Evolutionary conservation across 1,284 basidiomycete genomes (phyloP), one percentile per base, ranked within the genome.

Genomic region (Leccinum subspadiceum): DNA sequence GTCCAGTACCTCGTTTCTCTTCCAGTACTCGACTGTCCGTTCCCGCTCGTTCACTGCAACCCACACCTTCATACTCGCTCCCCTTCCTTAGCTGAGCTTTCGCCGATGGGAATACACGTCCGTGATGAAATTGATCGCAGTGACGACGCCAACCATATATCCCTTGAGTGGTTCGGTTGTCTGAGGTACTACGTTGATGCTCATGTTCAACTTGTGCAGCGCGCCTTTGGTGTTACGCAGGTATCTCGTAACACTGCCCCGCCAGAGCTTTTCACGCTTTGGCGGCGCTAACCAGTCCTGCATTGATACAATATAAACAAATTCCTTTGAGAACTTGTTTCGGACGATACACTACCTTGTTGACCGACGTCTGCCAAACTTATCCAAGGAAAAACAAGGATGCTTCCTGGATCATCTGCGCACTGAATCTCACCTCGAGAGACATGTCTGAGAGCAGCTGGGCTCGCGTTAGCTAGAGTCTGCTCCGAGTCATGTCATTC

Each of bases 391-490:
- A 66, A 57, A 64, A 72, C 51, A 69, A 50, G 31, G 68, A 68
- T 12, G 67, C 68, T 37, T 72, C 69, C 48, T 59, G 60, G 49
- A 71, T 60, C 70, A 72, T 72, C 35, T 66, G 58, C 2, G 58
- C 37, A 29, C 59, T 55, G 13, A 5, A 54, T 35, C 70, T 58
- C 2, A 63, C 60, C 52, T 69, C 60, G 33, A 71, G 68, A 48
- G 58, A 53, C 56, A 62, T 58, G 3, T 71, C 65, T 20, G 58
- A 62, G 29, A 60, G 54, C 44, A 66, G 46, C 67, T 72, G 54
- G 31, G 15, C 39, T 26, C 22, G 5, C n/a, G 35, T 57, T 70
- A 46, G 44, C 44, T 46, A 22, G 12, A 6, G 5, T 46, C 5
- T 46, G 20, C 6, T 46, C 20, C 15, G 33, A 17, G 13, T 46